These are phyloP conservation scores for Arthrobotrys musiformis DNA, from an alignment of 2,329 filamentous ascomycete genomes.

Conservation along the genomic window DNA sequence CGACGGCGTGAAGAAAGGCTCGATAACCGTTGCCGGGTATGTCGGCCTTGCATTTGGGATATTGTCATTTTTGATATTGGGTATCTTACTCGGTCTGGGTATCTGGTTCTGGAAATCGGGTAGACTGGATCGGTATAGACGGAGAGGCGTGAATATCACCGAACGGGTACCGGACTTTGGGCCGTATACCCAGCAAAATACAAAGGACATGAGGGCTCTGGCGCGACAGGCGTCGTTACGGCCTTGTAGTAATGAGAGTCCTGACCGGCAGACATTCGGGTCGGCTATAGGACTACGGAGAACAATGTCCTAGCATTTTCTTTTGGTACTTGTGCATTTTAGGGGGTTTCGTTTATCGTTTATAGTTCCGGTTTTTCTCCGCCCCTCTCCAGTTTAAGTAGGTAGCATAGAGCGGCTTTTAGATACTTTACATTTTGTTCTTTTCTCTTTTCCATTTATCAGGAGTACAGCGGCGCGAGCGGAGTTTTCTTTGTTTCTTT, in stretches of 20 bases:
- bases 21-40: slow-evolving; percentile 24
- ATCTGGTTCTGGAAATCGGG: slow-evolving; percentile 53
- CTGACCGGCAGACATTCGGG: slow-evolving; percentile 13
- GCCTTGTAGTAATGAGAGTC: slow-evolving; percentile 27
- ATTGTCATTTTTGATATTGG: slow-evolving; percentile 27
- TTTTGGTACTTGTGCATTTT: neutral
- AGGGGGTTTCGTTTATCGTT: neutral
- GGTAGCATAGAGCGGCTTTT: neutral
- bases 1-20: neutral
- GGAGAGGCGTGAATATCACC: slow-evolving; percentile 45
- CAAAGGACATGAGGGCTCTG: slow-evolving; percentile 40
- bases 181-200: slow-evolving; percentile 46
- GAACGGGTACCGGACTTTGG: slow-evolving; percentile 36
- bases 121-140: slow-evolving; percentile 39
- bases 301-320: neutral
- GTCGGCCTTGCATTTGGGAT: slow-evolving; percentile 39
- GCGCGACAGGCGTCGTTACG: slow-evolving; percentile 43
- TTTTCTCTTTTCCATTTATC: neutral
- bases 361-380: too few species aligned
- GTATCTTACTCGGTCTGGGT: slow-evolving; percentile 8
- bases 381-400: too few species aligned
- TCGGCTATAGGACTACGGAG: slow-evolving; percentile 4
- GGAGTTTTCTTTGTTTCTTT: neutral
- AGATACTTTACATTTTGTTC: neutral
- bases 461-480: slow-evolving; percentile 6